Evolutionary conservation across 1,139 yeast genomes (phyloP).

Genomic region (Waltiozyma sp.): DNA sequence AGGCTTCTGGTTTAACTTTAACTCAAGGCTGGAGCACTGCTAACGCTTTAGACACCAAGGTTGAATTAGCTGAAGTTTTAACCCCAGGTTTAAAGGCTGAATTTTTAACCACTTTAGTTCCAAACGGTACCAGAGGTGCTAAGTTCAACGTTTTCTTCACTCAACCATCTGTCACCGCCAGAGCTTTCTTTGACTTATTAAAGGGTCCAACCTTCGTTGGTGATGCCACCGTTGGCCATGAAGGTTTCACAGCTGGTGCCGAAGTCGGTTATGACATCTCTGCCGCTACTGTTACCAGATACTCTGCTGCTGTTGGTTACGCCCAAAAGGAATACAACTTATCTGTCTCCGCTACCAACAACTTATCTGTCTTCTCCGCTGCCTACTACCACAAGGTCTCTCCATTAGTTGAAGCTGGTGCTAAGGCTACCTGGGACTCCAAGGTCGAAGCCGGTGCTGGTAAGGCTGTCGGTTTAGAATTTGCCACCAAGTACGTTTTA

Average conservation of each 20-base stretch:
- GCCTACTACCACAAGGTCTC: constrained; percentile 96
- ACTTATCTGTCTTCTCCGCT: constrained; percentile 85
- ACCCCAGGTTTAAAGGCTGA: constrained; percentile 95
- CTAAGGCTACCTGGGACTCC: constrained; percentile 94
- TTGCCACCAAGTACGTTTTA: constrained; percentile 89
- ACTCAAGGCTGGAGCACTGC: constrained; percentile 98
- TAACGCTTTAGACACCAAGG: constrained; percentile 84
- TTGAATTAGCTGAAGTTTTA: constrained; percentile 84
- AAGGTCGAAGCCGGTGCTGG: constrained; percentile 51
- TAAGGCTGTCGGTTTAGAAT: constrained; percentile 71
- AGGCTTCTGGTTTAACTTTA: constrained; percentile 83
- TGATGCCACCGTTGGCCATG: constrained; percentile 90
- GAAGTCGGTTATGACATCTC: constrained; percentile 95
- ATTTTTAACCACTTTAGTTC: constrained; percentile 78
- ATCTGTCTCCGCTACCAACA: constrained; percentile 81
- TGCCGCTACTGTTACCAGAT: constrained; percentile 85
- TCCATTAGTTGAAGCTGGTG: constrained; percentile 90
- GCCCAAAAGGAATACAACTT: constrained; percentile 80
- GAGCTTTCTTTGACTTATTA: constrained; percentile 89
- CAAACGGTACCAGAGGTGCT: constrained; percentile 82
- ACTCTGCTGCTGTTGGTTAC: constrained; percentile 93
- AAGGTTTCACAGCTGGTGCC: constrained; percentile 95
- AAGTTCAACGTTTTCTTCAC: constrained; percentile 85
- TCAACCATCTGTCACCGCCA: constrained; percentile 88
- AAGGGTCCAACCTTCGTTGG: constrained; percentile 95